These are phyloP conservation scores for Acer saccharum DNA, from an alignment of 345 rosid species.

Conservation along the genomic window DNA sequence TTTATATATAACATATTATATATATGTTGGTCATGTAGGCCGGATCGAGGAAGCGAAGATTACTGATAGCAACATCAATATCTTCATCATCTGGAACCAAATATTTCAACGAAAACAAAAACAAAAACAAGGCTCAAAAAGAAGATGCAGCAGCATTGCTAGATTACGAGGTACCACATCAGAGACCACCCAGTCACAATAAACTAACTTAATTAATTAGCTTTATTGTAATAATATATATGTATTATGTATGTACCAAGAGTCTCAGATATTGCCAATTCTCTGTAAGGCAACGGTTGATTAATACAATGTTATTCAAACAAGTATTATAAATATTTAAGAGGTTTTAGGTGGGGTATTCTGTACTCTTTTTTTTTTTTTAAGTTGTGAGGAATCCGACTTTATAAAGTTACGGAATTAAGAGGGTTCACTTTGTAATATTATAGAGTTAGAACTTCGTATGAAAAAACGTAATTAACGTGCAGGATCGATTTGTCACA, in stretches of 20 bases:
- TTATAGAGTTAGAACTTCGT: too few species aligned
- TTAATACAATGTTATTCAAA: too few species aligned
- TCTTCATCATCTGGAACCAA: neutral
- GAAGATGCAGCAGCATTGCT: slow-evolving; percentile 7
- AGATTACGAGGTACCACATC: slow-evolving; percentile 37
- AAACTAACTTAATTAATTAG: slow-evolving; percentile 1
- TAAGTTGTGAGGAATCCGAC: too few species aligned
- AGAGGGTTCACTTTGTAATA: too few species aligned
- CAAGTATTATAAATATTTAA: neutral
- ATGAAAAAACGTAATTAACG: too few species aligned
- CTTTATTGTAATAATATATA: too few species aligned
- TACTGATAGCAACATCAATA: slow-evolving; percentile 2
- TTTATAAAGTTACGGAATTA: too few species aligned
- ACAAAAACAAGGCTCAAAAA: neutral
- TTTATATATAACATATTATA: neutral
- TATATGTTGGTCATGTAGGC: slow-evolving; percentile 3
- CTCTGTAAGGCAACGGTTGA: neutral
- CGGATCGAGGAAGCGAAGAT: slow-evolving; percentile 23
- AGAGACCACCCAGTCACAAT: slow-evolving; percentile 36
- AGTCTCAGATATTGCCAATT: neutral
- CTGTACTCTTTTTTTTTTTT: too few species aligned
- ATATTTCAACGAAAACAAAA: neutral
- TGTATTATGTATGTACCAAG: too few species aligned
- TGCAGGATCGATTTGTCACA: too few species aligned
- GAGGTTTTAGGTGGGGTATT: too few species aligned